These are phyloP conservation scores for Juglanconis juglandina DNA, from an alignment of 2,329 filamentous ascomycete genomes.

Conservation along the genomic window DNA sequence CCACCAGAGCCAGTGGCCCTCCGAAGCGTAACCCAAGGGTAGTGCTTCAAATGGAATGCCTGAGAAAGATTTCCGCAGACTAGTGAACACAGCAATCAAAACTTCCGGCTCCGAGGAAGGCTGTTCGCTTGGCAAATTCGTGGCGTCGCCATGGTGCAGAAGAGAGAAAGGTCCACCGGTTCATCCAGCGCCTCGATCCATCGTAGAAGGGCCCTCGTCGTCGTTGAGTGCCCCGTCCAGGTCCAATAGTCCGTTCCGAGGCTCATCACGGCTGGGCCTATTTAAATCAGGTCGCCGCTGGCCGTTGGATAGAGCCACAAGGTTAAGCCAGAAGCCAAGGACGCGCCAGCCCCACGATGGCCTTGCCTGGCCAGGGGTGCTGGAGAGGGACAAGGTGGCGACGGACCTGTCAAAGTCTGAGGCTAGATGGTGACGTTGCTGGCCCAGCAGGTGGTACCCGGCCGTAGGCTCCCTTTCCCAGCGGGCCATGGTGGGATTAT, in stretches of 20 bases:
- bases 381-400: constrained; percentile 1
- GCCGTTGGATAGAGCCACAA: neutral
- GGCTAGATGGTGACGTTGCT: neutral
- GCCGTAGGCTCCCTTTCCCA: neutral
- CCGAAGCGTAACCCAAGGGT: neutral
- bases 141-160: no score
- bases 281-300: neutral
- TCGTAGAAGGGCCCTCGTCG: neutral
- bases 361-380: neutral
- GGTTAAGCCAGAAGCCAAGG: constrained; percentile 1
- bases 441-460: neutral
- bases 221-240: neutral
- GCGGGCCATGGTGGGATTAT: neutral
- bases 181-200: no score
- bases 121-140: no score
- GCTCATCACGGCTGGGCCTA: neutral
- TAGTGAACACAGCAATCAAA: no score
- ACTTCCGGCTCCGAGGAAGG: no score
- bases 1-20: neutral
- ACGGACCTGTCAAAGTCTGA: neutral
- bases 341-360: constrained; percentile 1
- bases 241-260: neutral
- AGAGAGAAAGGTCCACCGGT: no score
- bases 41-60: neutral
- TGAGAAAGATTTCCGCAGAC: no score